Base-by-base conservation (phyloP, 176 grass and related monocot species). In the Echinochloa phyllopogon region DNA sequence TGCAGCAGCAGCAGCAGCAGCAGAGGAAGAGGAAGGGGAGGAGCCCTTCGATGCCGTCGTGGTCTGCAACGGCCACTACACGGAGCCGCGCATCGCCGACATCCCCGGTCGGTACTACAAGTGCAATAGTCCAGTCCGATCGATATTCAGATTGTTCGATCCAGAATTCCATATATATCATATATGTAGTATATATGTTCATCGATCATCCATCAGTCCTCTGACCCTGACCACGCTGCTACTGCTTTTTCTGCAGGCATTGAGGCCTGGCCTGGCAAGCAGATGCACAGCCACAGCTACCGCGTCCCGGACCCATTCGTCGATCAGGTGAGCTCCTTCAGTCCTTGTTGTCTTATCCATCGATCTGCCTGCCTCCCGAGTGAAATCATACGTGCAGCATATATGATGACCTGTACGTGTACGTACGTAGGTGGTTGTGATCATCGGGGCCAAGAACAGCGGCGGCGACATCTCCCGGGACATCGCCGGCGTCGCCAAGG, bases 201-300 rank as follows among this genome's bases (percentile, higher is more conserved):
- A 33, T 33, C 29, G 29, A 33, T 33, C 29, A 33, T 33, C 29
- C 29, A 33, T 33, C 29, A 33, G 29, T 33, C 29, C 29, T 33
- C 29, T 33, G 29, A 33, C 2, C 29, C 29, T 33, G 29, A 33
- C 29, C 29, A 33, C 29, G 29, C 29, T 33, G 29, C 29, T 33
- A 2, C 29, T n/a, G n/a, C n/a, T n/a, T 33, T 33, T 33, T 33
- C 29, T 33, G 18, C 82, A 91, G 86, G 88, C n/a, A 71, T 72
- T 13, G 79, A 94, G 65, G 18, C 41, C 25, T 94, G 91, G 92
- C 90, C 88, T 16, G 86, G 94, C 29, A 94, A 92, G 42, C 87
- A 94, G 80, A 66, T 92, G 64, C 94, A 97, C 76, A 97, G 94
- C 83, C 94, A 97, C 85, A 97, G 80, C 78, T 97, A 94, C 88